These are phyloP conservation scores for Monosporozyma aquatica DNA, from an alignment of 805 yeast species.

Conservation along the genomic window DNA sequence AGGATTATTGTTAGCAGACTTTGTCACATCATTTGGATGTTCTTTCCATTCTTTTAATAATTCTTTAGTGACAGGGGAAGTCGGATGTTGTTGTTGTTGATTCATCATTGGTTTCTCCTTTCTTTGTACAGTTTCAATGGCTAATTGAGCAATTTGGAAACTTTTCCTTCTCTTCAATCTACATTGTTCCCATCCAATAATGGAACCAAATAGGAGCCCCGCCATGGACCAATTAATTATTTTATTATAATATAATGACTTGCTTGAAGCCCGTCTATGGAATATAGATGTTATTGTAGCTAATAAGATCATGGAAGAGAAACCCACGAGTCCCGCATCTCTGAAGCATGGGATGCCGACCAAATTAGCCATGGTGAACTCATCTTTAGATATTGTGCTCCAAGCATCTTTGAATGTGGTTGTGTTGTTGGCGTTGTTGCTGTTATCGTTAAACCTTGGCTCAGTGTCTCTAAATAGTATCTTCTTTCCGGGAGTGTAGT, in stretches of 20 bases:
- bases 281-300: slow-evolving; percentile 33
- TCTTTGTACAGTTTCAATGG: slow-evolving; percentile 41
- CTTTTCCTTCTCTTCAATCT: slow-evolving; percentile 59
- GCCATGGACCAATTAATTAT: slow-evolving; percentile 79
- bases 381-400: slow-evolving; percentile 35
- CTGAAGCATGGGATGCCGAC: slow-evolving; percentile 67
- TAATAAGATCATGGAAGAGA: slow-evolving; percentile 58
- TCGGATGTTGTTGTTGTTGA: slow-evolving; percentile 10
- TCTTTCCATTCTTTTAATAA: slow-evolving; percentile 11
- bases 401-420: slow-evolving; percentile 30
- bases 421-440: slow-evolving; percentile 12
- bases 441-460: slow-evolving; percentile 32
- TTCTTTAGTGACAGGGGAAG: slow-evolving; percentile 18
- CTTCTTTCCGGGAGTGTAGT: slow-evolving; percentile 29
- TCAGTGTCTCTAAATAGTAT: slow-evolving; percentile 34
- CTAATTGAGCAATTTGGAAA: slow-evolving; percentile 57
- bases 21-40: slow-evolving; percentile 6
- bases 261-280: too few relatives aligned
- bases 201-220: slow-evolving; percentile 69
- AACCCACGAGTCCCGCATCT: slow-evolving; percentile 67
- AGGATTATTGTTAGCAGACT: slow-evolving; percentile 5
- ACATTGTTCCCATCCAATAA: slow-evolving; percentile 92
- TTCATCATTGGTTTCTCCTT: slow-evolving; percentile 33
- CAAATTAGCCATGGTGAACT: slow-evolving; percentile 44
- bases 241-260: slow-evolving; percentile 29